phyloP scores from a whole-genome alignment of 257 asterid species.

The Gynochthodes officinalis region DNA sequence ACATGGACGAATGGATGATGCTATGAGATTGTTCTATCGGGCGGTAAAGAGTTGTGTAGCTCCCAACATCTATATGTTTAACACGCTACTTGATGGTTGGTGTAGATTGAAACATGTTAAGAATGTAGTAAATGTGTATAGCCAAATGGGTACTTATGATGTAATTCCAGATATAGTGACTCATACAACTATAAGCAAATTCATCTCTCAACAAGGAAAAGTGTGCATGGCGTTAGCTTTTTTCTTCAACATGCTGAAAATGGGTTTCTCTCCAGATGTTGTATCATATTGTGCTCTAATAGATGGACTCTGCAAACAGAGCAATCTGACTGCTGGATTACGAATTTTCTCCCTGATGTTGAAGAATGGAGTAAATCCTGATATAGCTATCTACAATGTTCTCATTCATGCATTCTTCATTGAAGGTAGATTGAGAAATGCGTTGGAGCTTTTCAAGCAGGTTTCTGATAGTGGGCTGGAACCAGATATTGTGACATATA shows the following conservation, averaged over 20 bases:
- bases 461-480: constrained; percentile 29
- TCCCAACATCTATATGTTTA: constrained; percentile 33
- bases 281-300: constrained; percentile 34
- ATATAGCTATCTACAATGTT: constrained; percentile 34
- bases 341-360: constrained; percentile 32
- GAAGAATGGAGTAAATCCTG: constrained; percentile 31
- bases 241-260: constrained; percentile 37
- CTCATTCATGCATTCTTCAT: constrained; percentile 32
- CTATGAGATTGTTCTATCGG: constrained; percentile 27
- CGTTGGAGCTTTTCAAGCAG: constrained; percentile 33
- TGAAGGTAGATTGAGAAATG: constrained; percentile 24
- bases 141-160: constrained; percentile 24
- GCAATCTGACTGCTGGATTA: constrained; percentile 30
- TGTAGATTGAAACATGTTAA: constrained; percentile 32
- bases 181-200: constrained; percentile 28
- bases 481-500: constrained; percentile 42
- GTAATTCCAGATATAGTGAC: constrained; percentile 38
- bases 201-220: constrained; percentile 27
- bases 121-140: constrained; percentile 23
- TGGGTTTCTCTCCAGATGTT: constrained; percentile 36
- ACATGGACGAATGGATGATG: constrained; percentile 27
- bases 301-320: constrained; percentile 38
- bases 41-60: constrained; percentile 26
- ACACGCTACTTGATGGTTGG: constrained; percentile 41
- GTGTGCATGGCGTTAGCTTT: constrained; percentile 20